Evolutionary conservation across 1,284 basidiomycete genomes (phyloP), one percentile per base, ranked within the genome.

Genomic region (Leccinum griseonigrum): DNA sequence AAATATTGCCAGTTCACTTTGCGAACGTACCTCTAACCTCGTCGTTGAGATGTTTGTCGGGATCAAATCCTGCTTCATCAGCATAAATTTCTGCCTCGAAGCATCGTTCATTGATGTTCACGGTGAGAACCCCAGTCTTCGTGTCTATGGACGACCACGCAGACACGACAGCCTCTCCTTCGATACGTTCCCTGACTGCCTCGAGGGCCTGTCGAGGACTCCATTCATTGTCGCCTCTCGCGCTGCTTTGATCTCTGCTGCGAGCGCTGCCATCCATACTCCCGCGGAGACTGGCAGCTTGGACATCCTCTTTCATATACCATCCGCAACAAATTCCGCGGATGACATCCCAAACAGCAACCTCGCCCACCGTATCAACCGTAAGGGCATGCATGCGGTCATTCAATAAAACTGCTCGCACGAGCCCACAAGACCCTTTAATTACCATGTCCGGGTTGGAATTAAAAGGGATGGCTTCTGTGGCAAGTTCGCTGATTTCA

Each of bases 11-110:
- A 57, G 43, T 67, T 46, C 63, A 52, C 38, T 60, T 56, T 61
- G 56, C 56, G 48, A 3, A 85, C 91, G 72, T 67, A 95, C 94
- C 72, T 75, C 92, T 84, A 13, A 87, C 81, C 70, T 98, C 96
- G 55, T 95, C 93, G 54, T 81, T 85, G 65, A 86, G 83, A 56
- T 80, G 77, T 28, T 80, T 79, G 59, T 87, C 83, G 32, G 78
- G 76, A 8, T 74, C 78, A 74, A 85, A 87, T 28, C 87, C 92
- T 59, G 87, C 86, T 75, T 99, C 97, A 73, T 98, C 96, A 3
- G 91, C 87, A 72, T 97, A 98, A 3, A 97, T 87, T 77, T 99
- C 97, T 10, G 94, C 93, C 63, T 98, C 95, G 74, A 98, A 98
- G 67, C 90, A 94, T 54, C 84, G 73, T 68, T 97, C 94, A 60